phyloP scores from a whole-genome alignment of 2,329 filamentous ascomycete genomes.

The Sporothrix humicola region DNA sequence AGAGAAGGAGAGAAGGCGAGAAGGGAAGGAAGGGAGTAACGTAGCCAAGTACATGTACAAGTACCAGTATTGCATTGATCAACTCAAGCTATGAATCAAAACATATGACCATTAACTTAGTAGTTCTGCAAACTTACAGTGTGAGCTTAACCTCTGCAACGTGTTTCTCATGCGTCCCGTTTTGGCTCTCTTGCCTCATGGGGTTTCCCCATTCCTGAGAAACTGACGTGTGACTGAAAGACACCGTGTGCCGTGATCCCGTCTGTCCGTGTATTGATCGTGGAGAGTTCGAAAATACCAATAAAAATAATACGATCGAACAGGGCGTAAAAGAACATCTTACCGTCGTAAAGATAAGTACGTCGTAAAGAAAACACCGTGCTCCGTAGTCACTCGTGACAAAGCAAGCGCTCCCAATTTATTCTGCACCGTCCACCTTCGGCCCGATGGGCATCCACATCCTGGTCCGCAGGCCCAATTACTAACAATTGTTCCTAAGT shows the following conservation, averaged over 20 bases:
- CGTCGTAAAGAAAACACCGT: neutral
- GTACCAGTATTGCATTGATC: neutral
- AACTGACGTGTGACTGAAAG: too few relatives aligned
- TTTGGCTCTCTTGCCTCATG: too few relatives aligned
- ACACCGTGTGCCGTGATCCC: neutral
- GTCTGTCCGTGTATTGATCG: neutral
- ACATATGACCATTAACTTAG: neutral
- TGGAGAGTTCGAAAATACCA: neutral
- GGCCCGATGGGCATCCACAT: conserved; percentile 22
- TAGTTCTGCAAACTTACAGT: neutral
- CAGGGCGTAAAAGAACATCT: too few relatives aligned
- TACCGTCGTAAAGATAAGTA: neutral
- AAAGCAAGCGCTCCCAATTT: neutral
- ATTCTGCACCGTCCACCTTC: conserved; percentile 16
- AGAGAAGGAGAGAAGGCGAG: neutral
- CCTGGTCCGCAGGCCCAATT: too few relatives aligned
- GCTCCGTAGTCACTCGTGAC: neutral
- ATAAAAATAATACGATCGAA: neutral
- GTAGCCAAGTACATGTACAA: too few relatives aligned
- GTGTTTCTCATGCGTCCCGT: too few relatives aligned
- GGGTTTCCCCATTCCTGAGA: too few relatives aligned
- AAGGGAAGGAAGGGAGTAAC: too few relatives aligned
- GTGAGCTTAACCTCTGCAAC: too few relatives aligned
- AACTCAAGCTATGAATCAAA: neutral
- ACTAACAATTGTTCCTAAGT: too few relatives aligned